phyloP scores from a whole-genome alignment of 441 rosid species.

The Adansonia grandidieri region DNA sequence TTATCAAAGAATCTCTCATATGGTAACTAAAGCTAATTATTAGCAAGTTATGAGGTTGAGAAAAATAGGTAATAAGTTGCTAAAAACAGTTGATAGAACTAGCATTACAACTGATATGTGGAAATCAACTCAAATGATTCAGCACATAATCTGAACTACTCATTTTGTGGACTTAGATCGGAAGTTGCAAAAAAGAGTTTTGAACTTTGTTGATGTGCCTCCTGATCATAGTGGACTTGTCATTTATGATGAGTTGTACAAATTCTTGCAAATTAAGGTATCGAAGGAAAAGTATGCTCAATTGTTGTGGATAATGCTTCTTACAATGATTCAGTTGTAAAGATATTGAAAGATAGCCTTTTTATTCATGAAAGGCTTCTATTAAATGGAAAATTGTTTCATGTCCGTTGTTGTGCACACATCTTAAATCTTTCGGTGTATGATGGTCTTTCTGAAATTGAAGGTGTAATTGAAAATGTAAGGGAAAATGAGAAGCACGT shows the following conservation, averaged over 20 bases:
- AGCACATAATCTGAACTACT: neutral
- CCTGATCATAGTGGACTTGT: neutral
- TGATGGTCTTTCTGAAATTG: no score
- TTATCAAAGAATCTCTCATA: no score
- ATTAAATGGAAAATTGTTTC: neutral
- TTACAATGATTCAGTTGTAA: neutral
- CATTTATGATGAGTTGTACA: neutral
- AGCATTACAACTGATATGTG: neutral
- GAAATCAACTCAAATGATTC: neutral
- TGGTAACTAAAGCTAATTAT: no score
- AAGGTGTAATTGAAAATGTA: no score
- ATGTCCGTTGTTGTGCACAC: neutral
- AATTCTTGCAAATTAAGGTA: neutral
- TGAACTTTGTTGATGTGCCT: neutral
- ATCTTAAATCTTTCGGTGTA: no score
- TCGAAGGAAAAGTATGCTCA: neutral
- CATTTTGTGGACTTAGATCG: neutral
- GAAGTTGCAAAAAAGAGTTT: neutral
- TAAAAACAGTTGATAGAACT: neutral
- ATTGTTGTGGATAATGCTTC: neutral
- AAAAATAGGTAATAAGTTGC: neutral
- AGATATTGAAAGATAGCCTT: neutral
- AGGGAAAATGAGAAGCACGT: neutral
- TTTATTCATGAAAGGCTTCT: neutral
- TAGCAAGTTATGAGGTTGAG: neutral